A percentile compares a stretch with the other conserved stretches of the same genome.
These are phyloP conservation scores for Helichrysum umbraculigerum DNA, from an alignment of 129 eudicot species.

Conservation along the genomic window DNA sequence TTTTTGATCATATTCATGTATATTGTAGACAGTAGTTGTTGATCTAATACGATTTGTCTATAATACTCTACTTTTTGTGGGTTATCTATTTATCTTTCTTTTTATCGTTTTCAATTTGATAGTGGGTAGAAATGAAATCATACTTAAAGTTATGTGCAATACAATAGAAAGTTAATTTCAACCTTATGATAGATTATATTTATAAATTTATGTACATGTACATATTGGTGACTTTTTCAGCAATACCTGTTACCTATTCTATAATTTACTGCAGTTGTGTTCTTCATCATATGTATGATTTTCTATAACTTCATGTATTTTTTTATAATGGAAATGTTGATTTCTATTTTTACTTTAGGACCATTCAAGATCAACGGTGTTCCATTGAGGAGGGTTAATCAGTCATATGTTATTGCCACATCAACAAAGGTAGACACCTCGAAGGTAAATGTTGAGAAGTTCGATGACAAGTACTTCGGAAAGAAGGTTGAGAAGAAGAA, in stretches of 20 bases:
- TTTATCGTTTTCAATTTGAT: too few relatives aligned
- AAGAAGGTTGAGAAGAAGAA: slow-evolving; percentile 68
- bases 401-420: slow-evolving; percentile 71
- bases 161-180: background rate
- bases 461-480: slow-evolving; percentile 63
- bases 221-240: too few relatives aligned
- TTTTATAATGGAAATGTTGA: background rate
- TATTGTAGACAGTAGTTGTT: too few relatives aligned
- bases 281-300: background rate
- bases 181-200: too few relatives aligned
- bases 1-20: background rate
- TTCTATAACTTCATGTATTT: background rate
- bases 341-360: slow-evolving; percentile 30
- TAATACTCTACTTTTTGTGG: too few relatives aligned
- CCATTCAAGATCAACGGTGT: slow-evolving; percentile 82
- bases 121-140: too few relatives aligned
- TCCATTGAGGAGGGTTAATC: slow-evolving; percentile 81
- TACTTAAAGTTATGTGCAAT: background rate
- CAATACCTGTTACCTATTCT: too few relatives aligned
- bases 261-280: background rate
- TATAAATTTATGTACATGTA: too few relatives aligned
- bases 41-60: too few relatives aligned
- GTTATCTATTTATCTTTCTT: too few relatives aligned
- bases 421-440: slow-evolving; percentile 64
- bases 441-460: slow-evolving; percentile 58